phyloP scores from a whole-genome alignment of 768 basidiomycete genomes.

The Mycena belliarum region DNA sequence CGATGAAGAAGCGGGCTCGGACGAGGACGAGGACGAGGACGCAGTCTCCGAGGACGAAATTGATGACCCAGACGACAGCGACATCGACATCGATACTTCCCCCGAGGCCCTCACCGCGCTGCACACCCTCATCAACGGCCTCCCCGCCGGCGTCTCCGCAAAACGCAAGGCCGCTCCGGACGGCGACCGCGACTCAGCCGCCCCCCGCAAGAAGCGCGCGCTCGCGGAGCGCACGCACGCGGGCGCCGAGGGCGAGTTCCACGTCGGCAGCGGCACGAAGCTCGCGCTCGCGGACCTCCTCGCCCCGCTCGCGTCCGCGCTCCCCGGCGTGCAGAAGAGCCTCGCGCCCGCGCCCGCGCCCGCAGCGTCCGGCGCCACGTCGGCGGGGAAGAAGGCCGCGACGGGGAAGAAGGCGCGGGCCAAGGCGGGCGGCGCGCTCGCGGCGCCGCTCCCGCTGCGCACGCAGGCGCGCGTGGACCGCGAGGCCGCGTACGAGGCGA shows the following conservation, averaged over 20 bases:
- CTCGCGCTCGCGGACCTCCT: conserved; percentile 76
- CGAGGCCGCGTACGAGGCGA: conserved; percentile 94
- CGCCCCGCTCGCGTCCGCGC: conserved; percentile 61
- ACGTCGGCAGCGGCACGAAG: conserved; percentile 54
- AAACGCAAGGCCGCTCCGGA: conserved; percentile 65
- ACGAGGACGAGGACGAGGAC: conserved; percentile 31
- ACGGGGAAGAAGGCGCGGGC: conserved; percentile 51
- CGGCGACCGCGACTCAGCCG: conserved; percentile 16
- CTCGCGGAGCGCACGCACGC: conserved; percentile 68
- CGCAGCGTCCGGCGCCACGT: too few species aligned
- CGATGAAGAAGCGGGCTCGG: conserved; percentile 29
- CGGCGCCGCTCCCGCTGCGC: conserved; percentile 84
- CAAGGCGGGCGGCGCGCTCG: conserved; percentile 39
- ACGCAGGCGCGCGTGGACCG: too few species aligned
- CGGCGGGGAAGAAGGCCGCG: too few species aligned
- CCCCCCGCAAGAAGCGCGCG: conserved; percentile 47
- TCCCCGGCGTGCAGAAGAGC: conserved; percentile 65
- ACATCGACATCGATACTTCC: conserved; percentile 50
- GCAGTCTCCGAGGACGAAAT: conserved; percentile 34
- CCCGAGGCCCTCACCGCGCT: conserved; percentile 68
- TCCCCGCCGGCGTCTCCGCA: conserved; percentile 46
- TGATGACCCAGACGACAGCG: conserved; percentile 39
- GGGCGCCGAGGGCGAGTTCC: conserved; percentile 85
- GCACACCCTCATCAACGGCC: conserved; percentile 66
- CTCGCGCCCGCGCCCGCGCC: conserved; percentile 23